phyloP scores from a whole-genome alignment of 2,329 filamentous ascomycete genomes.

The Calonectria honghensis region DNA sequence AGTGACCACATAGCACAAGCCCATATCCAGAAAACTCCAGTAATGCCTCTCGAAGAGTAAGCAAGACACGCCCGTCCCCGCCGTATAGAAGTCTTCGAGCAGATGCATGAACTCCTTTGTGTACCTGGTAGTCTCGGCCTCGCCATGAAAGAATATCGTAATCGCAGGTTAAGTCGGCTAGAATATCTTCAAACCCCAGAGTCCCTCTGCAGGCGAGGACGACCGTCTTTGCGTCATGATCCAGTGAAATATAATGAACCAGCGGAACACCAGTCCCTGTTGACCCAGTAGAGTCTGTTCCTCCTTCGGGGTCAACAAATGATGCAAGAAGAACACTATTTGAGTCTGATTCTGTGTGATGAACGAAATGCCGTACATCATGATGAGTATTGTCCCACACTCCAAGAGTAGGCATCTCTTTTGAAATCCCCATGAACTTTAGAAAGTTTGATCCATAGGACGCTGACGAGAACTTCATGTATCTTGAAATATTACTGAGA shows the following conservation, averaged over 20 bases:
- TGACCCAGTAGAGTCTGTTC: conserved; percentile 78
- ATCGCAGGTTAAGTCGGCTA: conserved; percentile 84
- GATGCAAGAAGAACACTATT: conserved; percentile 80
- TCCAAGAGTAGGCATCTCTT: conserved; percentile 66
- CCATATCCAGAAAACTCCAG: conserved; percentile 82
- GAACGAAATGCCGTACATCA: conserved; percentile 78
- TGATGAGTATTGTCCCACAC: conserved; percentile 71
- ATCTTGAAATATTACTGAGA: conserved; percentile 77
- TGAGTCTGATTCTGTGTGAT: conserved; percentile 75
- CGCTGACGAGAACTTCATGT: conserved; percentile 80
- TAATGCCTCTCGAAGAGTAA: conserved; percentile 79
- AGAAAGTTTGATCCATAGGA: conserved; percentile 80
- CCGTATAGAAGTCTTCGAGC: conserved; percentile 81
- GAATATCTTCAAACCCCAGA: conserved; percentile 82
- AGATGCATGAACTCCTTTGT: conserved; percentile 84
- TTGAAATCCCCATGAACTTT: conserved; percentile 76
- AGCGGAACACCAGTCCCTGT: conserved; percentile 81
- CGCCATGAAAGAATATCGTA: conserved; percentile 81
- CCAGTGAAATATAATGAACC: conserved; percentile 83
- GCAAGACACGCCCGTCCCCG: conserved; percentile 79
- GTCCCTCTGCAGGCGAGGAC: conserved; percentile 84
- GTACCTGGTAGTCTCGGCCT: conserved; percentile 79
- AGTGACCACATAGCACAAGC: conserved; percentile 81
- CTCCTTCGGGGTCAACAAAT: conserved; percentile 81
- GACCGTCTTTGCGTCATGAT: conserved; percentile 82